These are phyloP conservation scores for Aspergillus puulaauensis DNA, from an alignment of 2,329 filamentous ascomycete species.

Conservation along the genomic window DNA sequence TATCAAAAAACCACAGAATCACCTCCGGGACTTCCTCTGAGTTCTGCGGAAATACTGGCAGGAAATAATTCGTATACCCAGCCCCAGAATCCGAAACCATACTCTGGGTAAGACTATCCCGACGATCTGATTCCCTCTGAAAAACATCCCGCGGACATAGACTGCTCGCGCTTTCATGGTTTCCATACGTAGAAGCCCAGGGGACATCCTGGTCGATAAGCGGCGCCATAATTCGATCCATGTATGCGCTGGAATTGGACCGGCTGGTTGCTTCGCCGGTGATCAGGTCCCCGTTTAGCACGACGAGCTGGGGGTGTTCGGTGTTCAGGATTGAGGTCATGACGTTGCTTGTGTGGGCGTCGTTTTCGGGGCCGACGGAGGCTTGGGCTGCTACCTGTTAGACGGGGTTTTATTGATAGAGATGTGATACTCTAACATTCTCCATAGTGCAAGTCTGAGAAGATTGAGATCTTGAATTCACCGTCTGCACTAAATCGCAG, in stretches of 20 bases:
- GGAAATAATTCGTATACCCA: conserved; percentile 56
- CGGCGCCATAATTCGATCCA: conserved; percentile 61
- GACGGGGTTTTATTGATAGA: too few relatives aligned
- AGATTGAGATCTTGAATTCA: not conserved
- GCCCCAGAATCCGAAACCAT: conserved; percentile 40
- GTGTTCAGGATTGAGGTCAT: too few relatives aligned
- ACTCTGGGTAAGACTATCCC: conserved; percentile 42
- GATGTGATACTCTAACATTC: conserved; percentile 41
- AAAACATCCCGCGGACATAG: conserved; percentile 48
- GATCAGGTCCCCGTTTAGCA: conserved; percentile 71
- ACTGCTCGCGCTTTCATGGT: conserved; percentile 65
- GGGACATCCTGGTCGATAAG: conserved; percentile 55
- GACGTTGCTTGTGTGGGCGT: too few relatives aligned
- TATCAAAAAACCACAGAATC: conserved; percentile 73
- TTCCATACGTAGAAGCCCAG: conserved; percentile 71
- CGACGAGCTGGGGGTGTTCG: conserved; percentile 53
- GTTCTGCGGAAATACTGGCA: conserved; percentile 45
- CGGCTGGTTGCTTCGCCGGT: conserved; percentile 63
- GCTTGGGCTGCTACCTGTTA: too few relatives aligned
- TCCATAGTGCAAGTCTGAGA: not conserved
- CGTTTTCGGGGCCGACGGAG: too few relatives aligned
- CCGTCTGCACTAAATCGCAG: not conserved
- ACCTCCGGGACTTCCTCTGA: conserved; percentile 35
- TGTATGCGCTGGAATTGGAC: conserved; percentile 56
- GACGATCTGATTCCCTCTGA: conserved; percentile 40